phyloP scores from a whole-genome alignment of 2,329 filamentous ascomycete genomes.

The Aspergillus eucalypticola region DNA sequence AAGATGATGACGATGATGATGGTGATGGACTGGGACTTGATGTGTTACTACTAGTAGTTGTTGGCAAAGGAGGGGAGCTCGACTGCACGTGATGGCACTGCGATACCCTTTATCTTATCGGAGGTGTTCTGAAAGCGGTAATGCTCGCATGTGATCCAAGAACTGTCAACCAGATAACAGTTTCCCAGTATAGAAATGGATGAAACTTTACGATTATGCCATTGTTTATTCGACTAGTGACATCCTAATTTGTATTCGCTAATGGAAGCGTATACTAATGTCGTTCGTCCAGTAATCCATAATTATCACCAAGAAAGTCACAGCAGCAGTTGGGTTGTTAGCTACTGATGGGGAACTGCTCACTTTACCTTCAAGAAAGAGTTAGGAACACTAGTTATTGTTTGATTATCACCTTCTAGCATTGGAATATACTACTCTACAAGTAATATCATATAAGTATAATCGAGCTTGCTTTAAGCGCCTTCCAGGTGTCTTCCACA shows the following conservation, averaged over 20 bases:
- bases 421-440: no score
- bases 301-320: no score
- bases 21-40: not conserved
- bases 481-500: not conserved
- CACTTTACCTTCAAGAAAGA: no score
- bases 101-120: conserved; percentile 18
- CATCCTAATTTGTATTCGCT: no score
- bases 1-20: not conserved
- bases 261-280: not conserved
- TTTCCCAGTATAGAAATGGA: not conserved
- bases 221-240: no score
- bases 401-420: no score
- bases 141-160: not conserved
- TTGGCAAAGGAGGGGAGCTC: conserved; percentile 9
- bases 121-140: not conserved
- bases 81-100: conserved; percentile 21
- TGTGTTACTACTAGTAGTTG: not conserved
- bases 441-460: no score
- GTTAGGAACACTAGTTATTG: no score
- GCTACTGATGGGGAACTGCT: no score
- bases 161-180: not conserved
- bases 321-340: no score
- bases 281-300: no score
- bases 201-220: not conserved
- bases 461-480: no score